Evolutionary conservation across 768 basidiomycete genomes (phyloP).

Genomic region (Hygrocybe coccinea): DNA sequence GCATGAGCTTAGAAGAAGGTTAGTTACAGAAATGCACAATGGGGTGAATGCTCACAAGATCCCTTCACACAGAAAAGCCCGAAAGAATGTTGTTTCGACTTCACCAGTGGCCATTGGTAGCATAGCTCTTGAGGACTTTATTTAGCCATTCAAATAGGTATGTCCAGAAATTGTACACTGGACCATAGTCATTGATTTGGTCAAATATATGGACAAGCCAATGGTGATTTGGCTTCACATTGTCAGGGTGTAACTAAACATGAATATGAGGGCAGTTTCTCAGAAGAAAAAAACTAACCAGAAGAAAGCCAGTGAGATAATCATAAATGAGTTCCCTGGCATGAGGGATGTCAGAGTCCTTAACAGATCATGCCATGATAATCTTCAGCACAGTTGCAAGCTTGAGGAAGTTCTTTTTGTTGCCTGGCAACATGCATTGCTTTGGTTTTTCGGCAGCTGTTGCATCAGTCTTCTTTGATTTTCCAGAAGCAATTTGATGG

Average conservation of each 20-base stretch:
- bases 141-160: slow-evolving; percentile 36
- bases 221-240: slow-evolving; percentile 36
- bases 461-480: background rate
- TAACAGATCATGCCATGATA: slow-evolving; percentile 10
- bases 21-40: background rate
- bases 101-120: slow-evolving; percentile 26
- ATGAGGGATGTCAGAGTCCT: background rate
- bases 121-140: slow-evolving; percentile 33
- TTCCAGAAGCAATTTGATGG: background rate
- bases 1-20: background rate
- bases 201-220: slow-evolving; percentile 28
- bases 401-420: slow-evolving; percentile 15
- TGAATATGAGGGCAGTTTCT: slow-evolving; percentile 16
- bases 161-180: slow-evolving; percentile 35
- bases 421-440: slow-evolving; percentile 9
- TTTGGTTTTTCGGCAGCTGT: background rate
- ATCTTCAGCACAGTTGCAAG: slow-evolving; percentile 19
- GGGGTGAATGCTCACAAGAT: background rate
- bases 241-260: background rate
- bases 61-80: background rate
- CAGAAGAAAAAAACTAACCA: slow-evolving; percentile 3
- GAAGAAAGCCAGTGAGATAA: slow-evolving; percentile 4
- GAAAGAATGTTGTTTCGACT: slow-evolving; percentile 2
- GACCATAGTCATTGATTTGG: slow-evolving; percentile 29
- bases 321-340: slow-evolving; percentile 4